phyloP scores from a whole-genome alignment of 306 rosid species.

The Cucumis melo region DNA sequence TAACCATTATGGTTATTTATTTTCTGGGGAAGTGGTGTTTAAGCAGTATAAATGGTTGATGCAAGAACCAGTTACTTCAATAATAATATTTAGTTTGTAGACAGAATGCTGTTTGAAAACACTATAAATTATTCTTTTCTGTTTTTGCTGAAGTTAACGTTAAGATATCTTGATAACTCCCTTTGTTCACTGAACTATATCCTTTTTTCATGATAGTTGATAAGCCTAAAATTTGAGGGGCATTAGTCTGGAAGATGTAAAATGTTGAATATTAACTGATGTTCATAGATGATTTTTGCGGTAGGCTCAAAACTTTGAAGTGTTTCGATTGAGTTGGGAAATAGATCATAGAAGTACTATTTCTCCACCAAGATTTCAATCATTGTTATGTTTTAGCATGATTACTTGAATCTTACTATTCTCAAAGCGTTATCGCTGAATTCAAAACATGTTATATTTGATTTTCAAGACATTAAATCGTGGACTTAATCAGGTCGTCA shows the following conservation, averaged over 20 bases:
- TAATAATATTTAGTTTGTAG: background rate
- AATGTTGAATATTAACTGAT: background rate
- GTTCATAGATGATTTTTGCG: background rate
- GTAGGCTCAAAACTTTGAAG: background rate
- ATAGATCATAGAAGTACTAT: background rate
- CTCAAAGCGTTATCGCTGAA: background rate
- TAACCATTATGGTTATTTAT: background rate
- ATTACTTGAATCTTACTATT: background rate
- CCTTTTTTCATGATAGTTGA: background rate
- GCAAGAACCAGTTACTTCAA: background rate
- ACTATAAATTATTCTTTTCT: background rate
- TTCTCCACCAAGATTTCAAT: background rate
- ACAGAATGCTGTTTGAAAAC: background rate
- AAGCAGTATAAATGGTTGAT: background rate
- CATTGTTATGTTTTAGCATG: background rate
- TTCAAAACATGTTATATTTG: background rate
- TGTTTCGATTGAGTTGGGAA: background rate
- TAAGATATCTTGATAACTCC: background rate
- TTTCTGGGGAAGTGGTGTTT: background rate
- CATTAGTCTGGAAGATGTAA: background rate
- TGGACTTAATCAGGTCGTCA: slow-evolving; percentile 47
- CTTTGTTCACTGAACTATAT: background rate
- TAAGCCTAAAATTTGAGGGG: background rate
- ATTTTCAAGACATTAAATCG: background rate
- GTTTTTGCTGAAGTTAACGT: background rate